Percentiles rank a stretch among this genome's conserved stretches.
These are phyloP conservation scores for Chamaenerion angustifolium DNA, from an alignment of 345 rosid species.

Conservation along the genomic window DNA sequence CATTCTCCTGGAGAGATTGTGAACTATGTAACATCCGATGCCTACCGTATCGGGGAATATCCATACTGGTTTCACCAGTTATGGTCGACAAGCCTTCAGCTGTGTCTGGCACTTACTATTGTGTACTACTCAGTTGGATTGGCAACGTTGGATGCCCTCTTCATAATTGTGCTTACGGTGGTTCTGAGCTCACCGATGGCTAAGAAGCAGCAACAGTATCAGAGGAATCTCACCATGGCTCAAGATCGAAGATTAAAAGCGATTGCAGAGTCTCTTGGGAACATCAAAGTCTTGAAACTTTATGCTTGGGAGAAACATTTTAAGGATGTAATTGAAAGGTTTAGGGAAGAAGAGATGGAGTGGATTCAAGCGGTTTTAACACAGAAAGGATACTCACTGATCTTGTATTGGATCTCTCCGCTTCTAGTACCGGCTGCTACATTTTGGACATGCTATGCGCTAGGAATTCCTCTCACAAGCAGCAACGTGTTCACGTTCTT, in stretches of 20 bases:
- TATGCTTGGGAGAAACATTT: conserved; percentile 52
- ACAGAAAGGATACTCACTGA: conserved; percentile 19
- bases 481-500: conserved; percentile 37
- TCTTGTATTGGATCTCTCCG: conserved; percentile 35
- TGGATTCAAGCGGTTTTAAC: conserved; percentile 17
- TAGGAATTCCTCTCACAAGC: conserved; percentile 27
- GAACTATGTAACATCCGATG: conserved; percentile 31
- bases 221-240: conserved; percentile 22
- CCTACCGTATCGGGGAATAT: conserved; percentile 31
- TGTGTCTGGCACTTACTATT: conserved; percentile 26
- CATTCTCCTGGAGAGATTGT: conserved; percentile 33
- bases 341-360: conserved; percentile 26
- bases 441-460: conserved; percentile 34
- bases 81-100: conserved; percentile 29
- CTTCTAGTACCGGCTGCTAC: conserved; percentile 23
- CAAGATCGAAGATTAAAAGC: conserved; percentile 33
- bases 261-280: conserved; percentile 24
- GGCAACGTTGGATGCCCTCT: conserved; percentile 29
- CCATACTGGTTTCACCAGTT: conserved; percentile 37
- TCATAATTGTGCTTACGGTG: conserved; percentile 15
- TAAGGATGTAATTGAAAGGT: conserved; percentile 19
- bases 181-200: conserved; percentile 22
- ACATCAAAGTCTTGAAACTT: conserved; percentile 43
- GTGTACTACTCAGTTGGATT: conserved; percentile 27
- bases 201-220: conserved; percentile 27